Evolutionary conservation across 192 early-diverging fungal genomes (phyloP), one percentile per base, ranked within the genome.

Genomic region (Backusella tarrabulga): DNA sequence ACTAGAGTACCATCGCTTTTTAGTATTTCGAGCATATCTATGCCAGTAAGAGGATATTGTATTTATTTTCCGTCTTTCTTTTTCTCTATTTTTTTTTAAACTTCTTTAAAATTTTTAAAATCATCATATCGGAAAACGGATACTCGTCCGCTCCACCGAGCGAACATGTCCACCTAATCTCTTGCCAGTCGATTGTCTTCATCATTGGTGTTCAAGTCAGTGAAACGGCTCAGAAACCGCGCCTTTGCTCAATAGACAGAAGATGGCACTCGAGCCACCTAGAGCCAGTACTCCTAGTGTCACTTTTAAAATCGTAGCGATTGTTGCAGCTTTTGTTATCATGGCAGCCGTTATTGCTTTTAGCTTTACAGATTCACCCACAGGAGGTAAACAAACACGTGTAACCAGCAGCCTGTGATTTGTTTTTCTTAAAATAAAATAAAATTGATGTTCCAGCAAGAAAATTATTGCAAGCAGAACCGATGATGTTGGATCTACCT

Each of bases 181-280:
- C 54, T 56, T 21, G 2, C 21, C 54, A 56, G n/a, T 56, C 54
- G 67, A 67, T 35, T 34, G 29, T 26, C n/a, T 67, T 32, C 26
- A 17, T 32, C 32, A 11, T 17, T 67, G 67, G 67, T 67, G 67
- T 32, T 34, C 67, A 67, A 67, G 67, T 15, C 32, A 71, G 1
- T 32, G 38, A 3, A 71, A 41, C n/a, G 21, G 11, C 8, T 50
- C 54, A 6, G 76, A 77, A 54, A 46, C 29, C 54, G 68, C 68
- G 23, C 76, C 76, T 50, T 68, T 77, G 50, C 63, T 77, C 40
- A 70, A 77, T 34, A 35, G 76, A 35, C 54, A 71, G 15, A 52
- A 52, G 26, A 77, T 77, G 76, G 71, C 68, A 4, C 50, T 77
- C 23, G 76, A 77, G n/a, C 76, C 76, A 54, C 76, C 76, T 38